Evolutionary conservation across 1,284 basidiomycete genomes (phyloP).

Genomic region (Ustilago sp.): DNA sequence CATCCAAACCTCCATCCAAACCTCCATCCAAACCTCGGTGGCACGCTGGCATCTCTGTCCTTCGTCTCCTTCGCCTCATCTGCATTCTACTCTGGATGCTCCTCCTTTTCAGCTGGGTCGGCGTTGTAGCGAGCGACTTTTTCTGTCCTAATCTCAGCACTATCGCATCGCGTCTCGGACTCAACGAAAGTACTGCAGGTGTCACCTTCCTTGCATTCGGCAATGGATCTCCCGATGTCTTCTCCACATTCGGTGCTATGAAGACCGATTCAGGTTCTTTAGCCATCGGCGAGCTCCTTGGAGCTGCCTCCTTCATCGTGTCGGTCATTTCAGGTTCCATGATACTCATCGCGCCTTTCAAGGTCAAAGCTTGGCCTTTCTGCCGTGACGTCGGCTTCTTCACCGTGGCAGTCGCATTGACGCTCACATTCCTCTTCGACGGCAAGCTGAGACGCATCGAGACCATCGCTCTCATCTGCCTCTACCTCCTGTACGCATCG

Average conservation of each 20-base stretch:
- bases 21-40: slow-evolving; percentile 18
- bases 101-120: slow-evolving; percentile 65
- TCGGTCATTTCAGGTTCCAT: slow-evolving; percentile 93
- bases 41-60: slow-evolving; percentile 30
- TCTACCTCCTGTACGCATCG: slow-evolving; percentile 83
- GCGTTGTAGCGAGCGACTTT: slow-evolving; percentile 67
- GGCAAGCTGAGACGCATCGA: slow-evolving; percentile 81
- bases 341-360: slow-evolving; percentile 93
- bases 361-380: slow-evolving; percentile 83
- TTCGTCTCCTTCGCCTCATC: slow-evolving; percentile 38
- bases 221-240: slow-evolving; percentile 73
- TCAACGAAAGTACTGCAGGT: slow-evolving; percentile 67
- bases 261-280: slow-evolving; percentile 84
- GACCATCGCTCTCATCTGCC: slow-evolving; percentile 77
- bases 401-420: slow-evolving; percentile 79
- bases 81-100: slow-evolving; percentile 59
- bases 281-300: slow-evolving; percentile 93
- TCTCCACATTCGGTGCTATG: slow-evolving; percentile 95
- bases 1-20: slow-evolving; percentile 17
- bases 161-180: slow-evolving; percentile 58
- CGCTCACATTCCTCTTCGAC: slow-evolving; percentile 84
- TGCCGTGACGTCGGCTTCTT: slow-evolving; percentile 95
- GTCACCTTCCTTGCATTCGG: slow-evolving; percentile 68
- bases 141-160: slow-evolving; percentile 68
- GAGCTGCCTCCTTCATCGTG: slow-evolving; percentile 94